A percentile compares a stretch with the other conserved stretches of the same genome.
Evolutionary conservation across 257 asterid genomes (phyloP).

Genomic region (Gentiana dahurica): DNA sequence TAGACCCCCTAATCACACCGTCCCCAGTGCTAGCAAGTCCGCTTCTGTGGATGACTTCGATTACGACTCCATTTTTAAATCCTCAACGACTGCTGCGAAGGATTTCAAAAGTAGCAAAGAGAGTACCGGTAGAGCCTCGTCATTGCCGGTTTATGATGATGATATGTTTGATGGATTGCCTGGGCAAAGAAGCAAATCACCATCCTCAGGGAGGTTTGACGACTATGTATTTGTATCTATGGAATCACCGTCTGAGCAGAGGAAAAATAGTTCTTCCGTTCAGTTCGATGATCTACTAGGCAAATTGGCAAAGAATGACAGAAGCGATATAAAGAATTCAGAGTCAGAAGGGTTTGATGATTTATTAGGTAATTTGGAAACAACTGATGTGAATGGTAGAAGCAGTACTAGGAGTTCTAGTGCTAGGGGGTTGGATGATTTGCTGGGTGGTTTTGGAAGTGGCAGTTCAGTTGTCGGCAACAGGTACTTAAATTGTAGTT

Average conservation of each 20-base stretch:
- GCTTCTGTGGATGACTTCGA: constrained; percentile 43
- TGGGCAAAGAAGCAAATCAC: constrained; percentile 67
- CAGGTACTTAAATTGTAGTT: constrained; percentile 33
- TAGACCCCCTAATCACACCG: constrained; percentile 56
- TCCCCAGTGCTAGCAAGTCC: constrained; percentile 22
- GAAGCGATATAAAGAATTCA: constrained; percentile 25
- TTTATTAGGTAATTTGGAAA: constrained; percentile 49
- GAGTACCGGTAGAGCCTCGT: constrained; percentile 22
- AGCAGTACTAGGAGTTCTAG: constrained; percentile 35
- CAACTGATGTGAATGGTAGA: constrained; percentile 32
- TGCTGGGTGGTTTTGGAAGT: constrained; percentile 65
- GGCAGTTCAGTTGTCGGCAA: constrained; percentile 32
- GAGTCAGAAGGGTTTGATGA: constrained; percentile 42
- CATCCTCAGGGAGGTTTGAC: constrained; percentile 45
- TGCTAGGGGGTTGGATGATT: constrained; percentile 55
- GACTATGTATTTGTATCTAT: constrained; percentile 50
- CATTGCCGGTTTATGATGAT: constrained; percentile 82
- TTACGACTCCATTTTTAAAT: constrained; percentile 39
- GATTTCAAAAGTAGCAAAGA: constrained; percentile 29
- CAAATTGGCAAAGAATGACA: constrained; percentile 42
- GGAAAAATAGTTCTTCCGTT: constrained; percentile 17
- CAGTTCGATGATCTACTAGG: constrained; percentile 33
- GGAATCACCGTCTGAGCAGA: constrained; percentile 35
- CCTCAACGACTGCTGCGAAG: constrained; percentile 1
- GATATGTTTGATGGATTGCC: constrained; percentile 92